Evolutionary conservation across 2,329 filamentous ascomycete genomes (phyloP).

Genomic region (Aureobasidium sp.): DNA sequence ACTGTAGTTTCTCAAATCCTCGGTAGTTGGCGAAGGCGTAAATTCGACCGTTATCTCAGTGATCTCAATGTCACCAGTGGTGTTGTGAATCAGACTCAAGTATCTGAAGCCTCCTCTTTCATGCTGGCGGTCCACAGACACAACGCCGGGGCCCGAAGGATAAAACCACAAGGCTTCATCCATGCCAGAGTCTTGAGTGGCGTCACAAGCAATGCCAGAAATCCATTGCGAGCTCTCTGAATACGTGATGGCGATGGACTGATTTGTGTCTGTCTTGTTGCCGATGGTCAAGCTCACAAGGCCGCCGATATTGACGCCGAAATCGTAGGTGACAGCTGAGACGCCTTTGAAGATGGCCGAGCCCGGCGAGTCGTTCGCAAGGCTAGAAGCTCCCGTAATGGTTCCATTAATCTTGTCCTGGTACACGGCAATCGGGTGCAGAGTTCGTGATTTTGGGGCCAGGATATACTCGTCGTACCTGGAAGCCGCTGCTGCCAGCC

Average conservation of each 20-base stretch:
- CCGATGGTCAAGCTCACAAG: constrained; percentile 33
- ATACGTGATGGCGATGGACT: constrained; percentile 39
- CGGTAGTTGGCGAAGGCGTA: constrained; percentile 38
- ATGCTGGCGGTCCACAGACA: constrained; percentile 37
- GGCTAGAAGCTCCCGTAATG: constrained; percentile 29
- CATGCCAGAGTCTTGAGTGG: constrained; percentile 39
- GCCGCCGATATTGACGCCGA: constrained; percentile 35
- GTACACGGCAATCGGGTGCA: constrained; percentile 33
- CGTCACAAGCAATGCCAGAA: constrained; percentile 39
- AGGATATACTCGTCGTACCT: constrained; percentile 37
- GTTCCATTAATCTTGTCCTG: constrained; percentile 35
- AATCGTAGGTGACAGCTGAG: constrained; percentile 38
- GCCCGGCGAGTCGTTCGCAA: constrained; percentile 26
- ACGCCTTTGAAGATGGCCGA: constrained; percentile 30
- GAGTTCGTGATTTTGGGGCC: constrained; percentile 32
- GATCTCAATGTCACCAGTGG: constrained; percentile 35
- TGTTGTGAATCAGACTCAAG: constrained; percentile 39
- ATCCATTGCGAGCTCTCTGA: constrained; percentile 44
- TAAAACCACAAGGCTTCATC: constrained; percentile 46
- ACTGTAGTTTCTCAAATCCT: constrained; percentile 32
- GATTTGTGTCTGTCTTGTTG: constrained; percentile 26
- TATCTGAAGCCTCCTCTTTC: constrained; percentile 42
- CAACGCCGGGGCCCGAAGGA: constrained; percentile 32
- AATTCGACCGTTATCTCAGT: constrained; percentile 35
- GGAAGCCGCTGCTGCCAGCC: constrained; percentile 18